These are phyloP conservation scores for Cryptosporidium meleagridis DNA, from an alignment of 169 alveolate genomes.

Conservation along the genomic window DNA sequence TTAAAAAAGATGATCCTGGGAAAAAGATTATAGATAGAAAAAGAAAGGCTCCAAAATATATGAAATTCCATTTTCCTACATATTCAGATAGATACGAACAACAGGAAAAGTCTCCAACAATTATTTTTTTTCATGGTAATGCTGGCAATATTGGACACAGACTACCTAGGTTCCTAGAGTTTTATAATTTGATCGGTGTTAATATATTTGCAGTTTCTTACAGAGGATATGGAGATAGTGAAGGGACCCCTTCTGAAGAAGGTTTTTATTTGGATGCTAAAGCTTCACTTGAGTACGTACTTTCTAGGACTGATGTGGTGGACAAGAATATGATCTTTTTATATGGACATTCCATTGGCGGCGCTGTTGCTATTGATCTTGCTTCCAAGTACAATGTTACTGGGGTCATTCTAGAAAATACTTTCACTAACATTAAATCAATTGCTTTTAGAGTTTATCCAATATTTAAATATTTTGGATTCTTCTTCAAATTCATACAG, in stretches of 20 bases:
- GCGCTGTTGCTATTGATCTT: conserved; percentile 86
- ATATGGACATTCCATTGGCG: conserved; percentile 88
- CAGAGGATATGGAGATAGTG: conserved; percentile 88
- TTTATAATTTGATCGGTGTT: conserved; percentile 75
- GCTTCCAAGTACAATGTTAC: conserved; percentile 76
- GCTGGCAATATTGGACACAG: conserved; percentile 90
- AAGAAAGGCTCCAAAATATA: conserved; percentile 1
- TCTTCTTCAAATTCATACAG: conserved; percentile 17
- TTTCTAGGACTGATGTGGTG: conserved; percentile 77
- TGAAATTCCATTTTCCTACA: background rate
- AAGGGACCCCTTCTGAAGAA: conserved; percentile 85
- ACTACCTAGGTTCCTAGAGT: conserved; percentile 77
- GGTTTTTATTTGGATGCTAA: conserved; percentile 87
- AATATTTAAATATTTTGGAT: background rate
- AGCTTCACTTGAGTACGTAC: conserved; percentile 81
- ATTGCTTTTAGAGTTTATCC: conserved; percentile 4
- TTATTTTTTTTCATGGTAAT: conserved; percentile 88
- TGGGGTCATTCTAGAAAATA: conserved; percentile 76
- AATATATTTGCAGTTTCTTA: conserved; percentile 86
- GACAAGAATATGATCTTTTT: conserved; percentile 82
- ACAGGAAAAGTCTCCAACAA: conserved; percentile 79
- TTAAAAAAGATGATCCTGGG: background rate
- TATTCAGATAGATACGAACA: conserved; percentile 23
- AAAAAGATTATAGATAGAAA: too few relatives aligned
- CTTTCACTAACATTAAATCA: conserved; percentile 48